A percentile compares a stretch with the other conserved stretches of the same genome.
Evolutionary conservation across 805 yeast genomes (phyloP).

Genomic region (Torulaspora maleeae): DNA sequence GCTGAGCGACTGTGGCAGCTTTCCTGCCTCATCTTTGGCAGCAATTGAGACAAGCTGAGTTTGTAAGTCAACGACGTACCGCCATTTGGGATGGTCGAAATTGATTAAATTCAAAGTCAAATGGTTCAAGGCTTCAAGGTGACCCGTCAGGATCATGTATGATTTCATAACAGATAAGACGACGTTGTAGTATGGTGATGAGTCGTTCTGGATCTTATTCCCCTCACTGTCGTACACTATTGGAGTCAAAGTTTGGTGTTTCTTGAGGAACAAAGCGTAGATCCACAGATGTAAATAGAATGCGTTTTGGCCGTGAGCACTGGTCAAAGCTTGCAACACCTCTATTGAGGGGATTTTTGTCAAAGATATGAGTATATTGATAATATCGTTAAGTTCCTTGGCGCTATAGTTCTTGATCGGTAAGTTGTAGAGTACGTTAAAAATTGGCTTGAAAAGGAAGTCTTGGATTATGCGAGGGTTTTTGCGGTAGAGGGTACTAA

Average conservation of each 20-base stretch:
- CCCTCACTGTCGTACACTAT: constrained; percentile 9
- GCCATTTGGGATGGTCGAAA: constrained; percentile 37
- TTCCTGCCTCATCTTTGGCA: constrained; percentile 8
- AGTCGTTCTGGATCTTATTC: constrained; percentile 9
- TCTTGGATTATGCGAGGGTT: constrained; percentile 52
- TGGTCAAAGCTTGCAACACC: constrained; percentile 34
- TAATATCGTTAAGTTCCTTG: constrained; percentile 51
- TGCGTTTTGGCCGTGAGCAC: constrained; percentile 13
- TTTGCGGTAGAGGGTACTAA: constrained; percentile 47
- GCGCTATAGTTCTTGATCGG: constrained; percentile 41
- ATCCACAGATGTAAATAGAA: constrained; percentile 38
- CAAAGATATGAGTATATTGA: constrained; percentile 63
- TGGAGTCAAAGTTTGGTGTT: constrained; percentile 26
- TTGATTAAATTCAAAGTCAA: constrained; percentile 34
- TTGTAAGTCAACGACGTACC: constrained; percentile 35
- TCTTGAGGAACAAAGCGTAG: constrained; percentile 36
- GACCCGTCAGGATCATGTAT: constrained; percentile 30
- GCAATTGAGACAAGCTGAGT: constrained; percentile 36
- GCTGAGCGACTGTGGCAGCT: constrained; percentile 9
- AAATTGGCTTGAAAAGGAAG: constrained; percentile 51
- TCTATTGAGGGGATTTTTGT: constrained; percentile 42
- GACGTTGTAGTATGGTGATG: constrained; percentile 30
- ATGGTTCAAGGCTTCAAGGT: constrained; percentile 23
- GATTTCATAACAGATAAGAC: constrained; percentile 35
- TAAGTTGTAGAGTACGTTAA: constrained; percentile 38